Conservation (phyloP, 2,329 filamentous ascomycete species). For the Dactylonectria estremocensis region DNA sequence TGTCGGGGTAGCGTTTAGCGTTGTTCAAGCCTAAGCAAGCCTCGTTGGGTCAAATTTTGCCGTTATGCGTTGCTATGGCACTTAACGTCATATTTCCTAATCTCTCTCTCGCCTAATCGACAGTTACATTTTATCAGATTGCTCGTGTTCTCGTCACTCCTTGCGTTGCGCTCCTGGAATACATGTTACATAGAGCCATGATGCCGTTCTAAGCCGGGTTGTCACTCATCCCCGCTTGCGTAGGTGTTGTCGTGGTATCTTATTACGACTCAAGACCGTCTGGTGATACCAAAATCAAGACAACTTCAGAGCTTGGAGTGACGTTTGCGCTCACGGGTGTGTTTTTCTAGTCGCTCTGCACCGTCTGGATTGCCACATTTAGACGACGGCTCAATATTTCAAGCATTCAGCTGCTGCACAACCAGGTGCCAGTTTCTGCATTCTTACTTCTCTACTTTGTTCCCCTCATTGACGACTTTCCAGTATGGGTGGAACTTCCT, state of each 20-base stretch:
- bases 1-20: conserved; percentile 61
- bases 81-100: conserved; percentile 81
- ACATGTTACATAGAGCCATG: conserved; percentile 69
- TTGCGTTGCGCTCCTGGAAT: conserved; percentile 76
- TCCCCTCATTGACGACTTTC: conserved; percentile 76
- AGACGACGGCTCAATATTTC: conserved; percentile 76
- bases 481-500: conserved; percentile 67
- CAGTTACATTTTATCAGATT: conserved; percentile 80
- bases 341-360: conserved; percentile 77
- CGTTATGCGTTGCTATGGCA: conserved; percentile 77
- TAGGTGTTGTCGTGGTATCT: conserved; percentile 76
- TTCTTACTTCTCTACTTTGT: conserved; percentile 76
- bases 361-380: conserved; percentile 77
- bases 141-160: conserved; percentile 78
- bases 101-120: conserved; percentile 76
- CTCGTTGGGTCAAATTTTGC: conserved; percentile 70
- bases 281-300: conserved; percentile 64
- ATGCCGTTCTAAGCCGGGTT: conserved; percentile 69
- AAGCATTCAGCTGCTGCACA: conserved; percentile 79
- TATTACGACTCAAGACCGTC: conserved; percentile 76
- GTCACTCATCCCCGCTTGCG: conserved; percentile 73
- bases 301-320: conserved; percentile 72
- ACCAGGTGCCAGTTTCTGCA: conserved; percentile 76
- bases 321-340: conserved; percentile 76
- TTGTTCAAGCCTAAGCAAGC: conserved; percentile 73